Base-by-base conservation (phyloP, 2,329 filamentous ascomycete species). In the Magnaporthiopsis incrustans region DNA sequence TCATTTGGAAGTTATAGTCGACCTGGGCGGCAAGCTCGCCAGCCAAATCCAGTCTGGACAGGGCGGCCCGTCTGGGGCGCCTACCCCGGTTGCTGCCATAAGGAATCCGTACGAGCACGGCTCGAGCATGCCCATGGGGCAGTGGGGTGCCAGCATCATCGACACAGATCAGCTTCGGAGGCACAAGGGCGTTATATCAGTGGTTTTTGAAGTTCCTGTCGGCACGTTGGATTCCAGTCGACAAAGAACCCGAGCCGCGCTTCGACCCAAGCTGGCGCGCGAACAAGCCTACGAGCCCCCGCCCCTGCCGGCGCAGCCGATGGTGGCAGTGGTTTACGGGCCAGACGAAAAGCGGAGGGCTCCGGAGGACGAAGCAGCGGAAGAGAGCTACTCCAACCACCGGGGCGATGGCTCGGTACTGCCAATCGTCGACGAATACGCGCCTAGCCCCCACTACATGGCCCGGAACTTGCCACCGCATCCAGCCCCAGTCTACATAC, bases 121-220 rank as follows among this genome's bases (percentile, higher is more conserved):
- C 64, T 70, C 77, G 7, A 78, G 78, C 66, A 77, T 81, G 62
- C 30, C 53, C 12, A 73, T 84, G 61, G 78, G 81, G 8, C 79
- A 82, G 14, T 86, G 81, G 79, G 83, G 81, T 57, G 82, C 87
- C 8, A 88, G 88, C 66, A 91, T 97, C 67, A 84, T 96, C 57
- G 92, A 97, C 69, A 99, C 95, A 0, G 89, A 95, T 68, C 86
- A 89, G 60, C 85, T 98, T 32, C 84, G 92, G 61, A 87, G 93
- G 57, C 92, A 96, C 72, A 97, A 97, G 72, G 92, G 91, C 11
- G 92, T 98, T n/a, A 88, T 97, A 27, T 89, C 88, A 0, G 90
- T 92, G 64, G 82, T 89, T 0, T 94, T 97, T 70, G 92, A 97
- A 73, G 85, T 97, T 18, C 81, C 96, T 1, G 87, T 98, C 26